Base-by-base conservation (phyloP, 805 yeast genomes). In the Candida lessepsii region DNA sequence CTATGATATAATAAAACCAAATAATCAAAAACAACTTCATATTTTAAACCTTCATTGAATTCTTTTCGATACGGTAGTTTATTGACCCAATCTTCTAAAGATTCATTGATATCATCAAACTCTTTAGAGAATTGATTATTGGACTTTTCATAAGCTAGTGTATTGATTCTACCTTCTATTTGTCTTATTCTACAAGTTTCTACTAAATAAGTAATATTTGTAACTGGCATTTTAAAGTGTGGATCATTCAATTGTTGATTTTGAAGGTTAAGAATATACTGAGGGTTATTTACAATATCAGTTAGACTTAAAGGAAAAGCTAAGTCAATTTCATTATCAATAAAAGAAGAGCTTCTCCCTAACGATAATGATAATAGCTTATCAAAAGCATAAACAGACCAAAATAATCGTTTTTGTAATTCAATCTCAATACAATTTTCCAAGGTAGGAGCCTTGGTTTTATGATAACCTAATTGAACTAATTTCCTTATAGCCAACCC, bases 321-420 rank as follows among this genome's bases (percentile, higher is more conserved):
- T 2, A 29, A 18, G 9, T 42, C 45, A 8, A 42, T 42, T 19
- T 38, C 41, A 20, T 17, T 19, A 29, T 42, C 40, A 13, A 26
- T 17, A 20, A 38, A 33, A 2, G 41, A 38, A 15, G 39, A 33
- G 5, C 37, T 37, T 20, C 45, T 33, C 2, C 45, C 45, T 11
- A 42, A 29, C 3, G 45, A 42, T n/a, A 38, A 16, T 10, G 42
- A 37, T 20, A 42, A 27, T 14, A 42, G 30, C 18, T 37, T 33
- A 30, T 42, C 45, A 30, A 42, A 42, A 3, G 41, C 42, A 42
- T 38, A 42, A 15, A 30, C 31, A 11, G 45, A 42, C 45, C 45
- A 42, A 27, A 42, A 42, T 2, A 42, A 17, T 23, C 45, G 14
- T 15, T 38, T 42, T 14, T 38, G 37, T 8, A 29, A 29, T 26